These are phyloP conservation scores for Fusarium drepaniforme DNA, from an alignment of 2,329 filamentous ascomycete species.

Conservation along the genomic window DNA sequence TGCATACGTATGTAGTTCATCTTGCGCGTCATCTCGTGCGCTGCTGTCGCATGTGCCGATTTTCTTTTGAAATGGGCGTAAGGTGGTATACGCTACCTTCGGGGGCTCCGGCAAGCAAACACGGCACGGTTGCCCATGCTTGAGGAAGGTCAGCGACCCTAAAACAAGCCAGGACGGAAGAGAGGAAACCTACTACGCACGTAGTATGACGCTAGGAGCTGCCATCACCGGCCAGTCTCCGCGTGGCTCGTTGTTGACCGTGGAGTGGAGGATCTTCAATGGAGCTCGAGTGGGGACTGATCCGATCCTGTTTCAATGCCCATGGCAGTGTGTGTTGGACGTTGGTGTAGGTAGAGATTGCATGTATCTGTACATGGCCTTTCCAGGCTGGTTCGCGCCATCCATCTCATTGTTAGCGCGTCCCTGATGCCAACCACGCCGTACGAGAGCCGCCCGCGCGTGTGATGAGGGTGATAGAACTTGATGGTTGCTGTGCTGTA, in stretches of 20 bases:
- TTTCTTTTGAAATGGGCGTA: neutral
- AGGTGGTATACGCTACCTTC: neutral
- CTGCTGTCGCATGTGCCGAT: neutral
- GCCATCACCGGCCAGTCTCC: constrained; percentile 25
- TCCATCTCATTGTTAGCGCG: constrained; percentile 7
- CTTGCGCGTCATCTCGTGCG: neutral
- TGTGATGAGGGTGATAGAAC: constrained; percentile 16
- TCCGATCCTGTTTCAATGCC: constrained; percentile 25
- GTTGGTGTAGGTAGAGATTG: constrained; percentile 4
- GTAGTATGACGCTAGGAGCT: constrained; percentile 22
- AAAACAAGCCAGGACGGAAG: constrained; percentile 13
- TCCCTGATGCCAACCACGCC: constrained; percentile 20
- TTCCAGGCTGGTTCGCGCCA: neutral
- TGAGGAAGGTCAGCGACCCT: neutral
- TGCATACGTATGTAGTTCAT: constrained; percentile 11
- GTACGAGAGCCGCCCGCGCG: constrained; percentile 10
- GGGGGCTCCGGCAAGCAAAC: constrained; percentile 4
- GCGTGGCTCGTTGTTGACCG: constrained; percentile 33
- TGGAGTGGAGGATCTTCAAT: constrained; percentile 35
- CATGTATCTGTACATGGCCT: constrained; percentile 18
- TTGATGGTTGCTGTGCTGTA: constrained; percentile 2
- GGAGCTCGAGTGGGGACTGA: constrained; percentile 33
- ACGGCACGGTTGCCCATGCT: neutral
- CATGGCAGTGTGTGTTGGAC: constrained; percentile 8
- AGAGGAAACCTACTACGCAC: constrained; percentile 12